Evolutionary conservation across 2,329 filamentous ascomycete species (phyloP).

Genomic region (Stagonosporopsis chrysanthemi): DNA sequence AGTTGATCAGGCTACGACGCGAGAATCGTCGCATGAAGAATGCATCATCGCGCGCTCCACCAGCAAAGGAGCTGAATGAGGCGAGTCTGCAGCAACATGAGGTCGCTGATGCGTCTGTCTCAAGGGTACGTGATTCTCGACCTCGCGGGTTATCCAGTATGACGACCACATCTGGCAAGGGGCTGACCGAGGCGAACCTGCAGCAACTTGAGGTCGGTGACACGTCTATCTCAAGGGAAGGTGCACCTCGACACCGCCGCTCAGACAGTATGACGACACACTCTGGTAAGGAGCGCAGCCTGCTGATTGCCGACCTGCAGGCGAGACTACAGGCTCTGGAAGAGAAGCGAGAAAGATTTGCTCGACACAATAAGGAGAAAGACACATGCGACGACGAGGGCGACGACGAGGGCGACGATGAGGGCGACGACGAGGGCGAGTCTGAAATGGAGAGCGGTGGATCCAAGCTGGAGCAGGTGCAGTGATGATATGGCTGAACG

Average conservation of each 20-base stretch:
- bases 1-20: neutral
- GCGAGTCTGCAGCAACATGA: neutral
- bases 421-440: neutral
- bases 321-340: neutral
- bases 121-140: neutral
- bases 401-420: too few relatives aligned
- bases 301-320: neutral
- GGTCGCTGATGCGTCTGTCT: neutral
- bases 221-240: too few relatives aligned
- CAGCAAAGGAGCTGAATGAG: neutral
- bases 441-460: neutral
- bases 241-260: too few relatives aligned
- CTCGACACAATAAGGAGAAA: neutral
- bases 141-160: neutral
- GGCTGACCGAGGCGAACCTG: too few relatives aligned
- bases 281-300: neutral
- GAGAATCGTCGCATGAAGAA: neutral
- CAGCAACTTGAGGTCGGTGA: too few relatives aligned
- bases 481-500: too few relatives aligned
- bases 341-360: neutral
- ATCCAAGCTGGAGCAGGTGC: neutral
- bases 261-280: too few relatives aligned
- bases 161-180: neutral
- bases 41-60: neutral
- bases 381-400: too few relatives aligned